Conservation (phyloP, 2,329 filamentous ascomycete genomes). For the Huntiella decipiens region DNA sequence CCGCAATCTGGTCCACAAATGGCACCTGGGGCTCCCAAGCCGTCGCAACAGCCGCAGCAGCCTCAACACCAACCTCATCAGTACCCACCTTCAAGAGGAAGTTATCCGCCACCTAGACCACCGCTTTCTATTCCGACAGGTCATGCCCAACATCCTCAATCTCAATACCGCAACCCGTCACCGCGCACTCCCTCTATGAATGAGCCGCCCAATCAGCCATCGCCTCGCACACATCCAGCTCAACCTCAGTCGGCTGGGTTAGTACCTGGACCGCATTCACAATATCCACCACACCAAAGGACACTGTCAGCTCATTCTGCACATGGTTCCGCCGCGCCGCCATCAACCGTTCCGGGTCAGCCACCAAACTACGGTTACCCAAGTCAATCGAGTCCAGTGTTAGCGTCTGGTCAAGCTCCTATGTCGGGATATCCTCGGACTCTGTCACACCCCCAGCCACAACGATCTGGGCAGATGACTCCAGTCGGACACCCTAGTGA, state of each 20-base stretch:
- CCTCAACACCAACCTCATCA: constrained; percentile 24
- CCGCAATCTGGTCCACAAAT: constrained; percentile 14
- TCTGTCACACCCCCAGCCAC: constrained; percentile 27
- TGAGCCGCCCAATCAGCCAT: constrained; percentile 8
- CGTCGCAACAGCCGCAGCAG: constrained; percentile 16
- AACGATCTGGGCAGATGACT: constrained; percentile 29
- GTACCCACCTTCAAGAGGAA: constrained; percentile 26
- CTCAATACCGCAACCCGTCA: constrained; percentile 5
- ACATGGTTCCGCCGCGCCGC: constrained; percentile 32
- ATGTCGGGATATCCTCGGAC: constrained; percentile 21
- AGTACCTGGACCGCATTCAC: neutral
- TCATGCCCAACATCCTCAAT: constrained; percentile 14
- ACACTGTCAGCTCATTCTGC: constrained; percentile 38
- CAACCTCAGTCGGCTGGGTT: neutral
- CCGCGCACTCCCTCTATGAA: constrained; percentile 1
- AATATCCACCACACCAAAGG: constrained; percentile 23
- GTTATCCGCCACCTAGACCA: constrained; percentile 26
- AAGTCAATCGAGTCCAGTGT: constrained; percentile 35
- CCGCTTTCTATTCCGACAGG: constrained; percentile 26
- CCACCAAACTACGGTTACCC: constrained; percentile 21
- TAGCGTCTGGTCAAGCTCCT: constrained; percentile 22
- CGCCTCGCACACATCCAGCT: neutral
- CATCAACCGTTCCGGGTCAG: constrained; percentile 37
- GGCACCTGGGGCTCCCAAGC: constrained; percentile 12
- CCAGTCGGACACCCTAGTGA: constrained; percentile 4